Evolutionary conservation across 139 green algal species (phyloP).

Genomic region (Picochlorum sp.): DNA sequence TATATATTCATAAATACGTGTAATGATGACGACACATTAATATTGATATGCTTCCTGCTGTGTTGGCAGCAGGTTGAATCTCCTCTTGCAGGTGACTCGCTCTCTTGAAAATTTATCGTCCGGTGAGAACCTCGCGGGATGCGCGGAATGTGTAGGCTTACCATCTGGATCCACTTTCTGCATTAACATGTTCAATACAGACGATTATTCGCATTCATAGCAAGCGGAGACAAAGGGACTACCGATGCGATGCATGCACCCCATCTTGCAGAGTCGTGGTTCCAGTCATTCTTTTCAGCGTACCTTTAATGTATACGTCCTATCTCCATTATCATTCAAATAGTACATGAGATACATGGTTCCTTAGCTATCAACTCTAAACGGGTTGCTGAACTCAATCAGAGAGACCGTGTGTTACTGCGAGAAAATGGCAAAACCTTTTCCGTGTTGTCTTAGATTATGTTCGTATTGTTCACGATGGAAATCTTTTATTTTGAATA

Average conservation of each 20-base stretch:
- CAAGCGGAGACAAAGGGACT: neutral
- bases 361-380: neutral
- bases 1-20: too few relatives aligned
- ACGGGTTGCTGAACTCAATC: too few relatives aligned
- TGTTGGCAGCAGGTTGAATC: slow-evolving; percentile 88
- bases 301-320: slow-evolving; percentile 91
- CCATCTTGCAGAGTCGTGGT: neutral
- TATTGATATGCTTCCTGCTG: too few relatives aligned
- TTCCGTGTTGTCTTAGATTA: too few relatives aligned
- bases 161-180: slow-evolving; percentile 75
- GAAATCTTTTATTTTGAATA: too few relatives aligned
- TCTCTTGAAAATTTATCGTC: slow-evolving; percentile 97
- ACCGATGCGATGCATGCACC: neutral
- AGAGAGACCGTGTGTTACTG: too few relatives aligned
- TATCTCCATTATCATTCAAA: slow-evolving; percentile 66
- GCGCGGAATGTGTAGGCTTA: slow-evolving; percentile 68
- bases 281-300: neutral
- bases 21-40: too few relatives aligned
- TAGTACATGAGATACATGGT: slow-evolving; percentile 99
- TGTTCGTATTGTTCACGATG: too few relatives aligned
- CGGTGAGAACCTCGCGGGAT: slow-evolving; percentile 90
- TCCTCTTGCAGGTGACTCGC: slow-evolving; percentile 81
- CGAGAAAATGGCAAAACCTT: too few relatives aligned
- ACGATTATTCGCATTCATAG: neutral
- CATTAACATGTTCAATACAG: neutral